phyloP scores from a whole-genome alignment of 108 stramenopile genomes.

The Bacterosira constricta region DNA sequence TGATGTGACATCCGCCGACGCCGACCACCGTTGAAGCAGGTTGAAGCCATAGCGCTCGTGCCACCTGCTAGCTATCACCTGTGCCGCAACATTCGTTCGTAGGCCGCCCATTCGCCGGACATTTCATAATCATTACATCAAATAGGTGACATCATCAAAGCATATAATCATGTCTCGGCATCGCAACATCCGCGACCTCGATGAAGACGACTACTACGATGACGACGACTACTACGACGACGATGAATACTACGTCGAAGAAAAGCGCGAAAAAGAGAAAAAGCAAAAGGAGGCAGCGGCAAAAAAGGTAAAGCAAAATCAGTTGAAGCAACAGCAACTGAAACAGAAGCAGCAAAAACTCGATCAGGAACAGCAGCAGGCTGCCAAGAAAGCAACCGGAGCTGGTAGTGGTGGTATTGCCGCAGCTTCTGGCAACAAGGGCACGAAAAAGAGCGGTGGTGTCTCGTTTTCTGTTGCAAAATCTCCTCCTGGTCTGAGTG shows the following conservation, averaged over 20 bases:
- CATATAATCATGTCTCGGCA: slow-evolving; percentile 70
- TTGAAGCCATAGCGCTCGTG: too few species aligned
- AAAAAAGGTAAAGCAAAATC: slow-evolving; percentile 41
- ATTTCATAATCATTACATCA: too few species aligned
- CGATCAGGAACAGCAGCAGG: slow-evolving; percentile 13
- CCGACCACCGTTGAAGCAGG: too few species aligned
- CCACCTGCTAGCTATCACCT: too few species aligned
- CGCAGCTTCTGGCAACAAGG: background rate
- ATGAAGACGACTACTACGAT: slow-evolving; percentile 80
- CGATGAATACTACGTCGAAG: slow-evolving; percentile 56
- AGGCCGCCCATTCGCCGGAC: too few species aligned
- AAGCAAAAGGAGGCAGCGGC: slow-evolving; percentile 38
- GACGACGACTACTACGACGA: slow-evolving; percentile 60
- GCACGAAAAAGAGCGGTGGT: background rate
- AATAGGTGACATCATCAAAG: too few species aligned
- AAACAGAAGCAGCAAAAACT: slow-evolving; percentile 1
- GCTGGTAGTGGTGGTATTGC: slow-evolving; percentile 11
- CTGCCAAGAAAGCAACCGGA: slow-evolving; percentile 4
- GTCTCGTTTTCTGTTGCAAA: slow-evolving; percentile 4
- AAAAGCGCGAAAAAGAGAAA: slow-evolving; percentile 42
- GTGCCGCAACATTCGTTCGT: too few species aligned
- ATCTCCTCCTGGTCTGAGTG: slow-evolving; percentile 22
- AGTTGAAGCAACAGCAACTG: slow-evolving; percentile 26
- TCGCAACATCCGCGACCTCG: slow-evolving; percentile 75
- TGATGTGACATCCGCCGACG: too few species aligned